Base-by-base conservation (phyloP, 179 eudicot species). In the Silene noctiflora region DNA sequence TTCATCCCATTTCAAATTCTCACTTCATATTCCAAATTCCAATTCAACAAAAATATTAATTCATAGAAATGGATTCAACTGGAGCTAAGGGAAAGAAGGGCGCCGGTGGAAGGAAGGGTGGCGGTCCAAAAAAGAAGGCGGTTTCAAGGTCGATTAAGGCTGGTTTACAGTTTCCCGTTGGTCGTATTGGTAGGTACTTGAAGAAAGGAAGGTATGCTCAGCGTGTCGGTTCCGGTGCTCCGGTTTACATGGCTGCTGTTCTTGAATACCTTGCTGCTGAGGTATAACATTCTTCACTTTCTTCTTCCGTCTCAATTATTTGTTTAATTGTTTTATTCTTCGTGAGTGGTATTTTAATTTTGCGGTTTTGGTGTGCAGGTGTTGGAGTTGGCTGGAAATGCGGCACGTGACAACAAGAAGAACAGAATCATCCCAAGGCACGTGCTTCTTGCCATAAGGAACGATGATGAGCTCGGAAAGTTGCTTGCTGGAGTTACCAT, bases 321-420 rank as follows among this genome's bases (percentile, higher is more conserved):
- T 56, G 8, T 22, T 7, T 20, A 62, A 3, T 3, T 46, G 3
- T 11, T 46, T 46, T 2, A 46, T 46, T 46, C 14, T 46, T 12
- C 10, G 48, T 14, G 20, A 12, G 29, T 13, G 31, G 3, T 12
- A 20, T 61, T 12, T 25, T 1, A 64, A 64, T 24, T 11, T 16
- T 33, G 4, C 4, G 0, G 35, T 35, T 48, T n/a, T 20, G n/a
- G 12, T 4, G 0, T 78, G 35, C 21, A 78, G 81, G 81, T 78
- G 0, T 6, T 78, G 61, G 81, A 78, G 59, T 53, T 78, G 81
- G 81, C 81, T 55, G 81, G 81, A 27, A 78, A 78, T 9, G 81
- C 77, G 17, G 81, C 81, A 0, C 75, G 81, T 70, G 81, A 78
- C 67, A 78, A 78, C 81, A 78, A 78, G 69, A 78, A 78, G 81